Base-by-base conservation (phyloP, 805 yeast genomes). In the Suhomyces canberraensis region DNA sequence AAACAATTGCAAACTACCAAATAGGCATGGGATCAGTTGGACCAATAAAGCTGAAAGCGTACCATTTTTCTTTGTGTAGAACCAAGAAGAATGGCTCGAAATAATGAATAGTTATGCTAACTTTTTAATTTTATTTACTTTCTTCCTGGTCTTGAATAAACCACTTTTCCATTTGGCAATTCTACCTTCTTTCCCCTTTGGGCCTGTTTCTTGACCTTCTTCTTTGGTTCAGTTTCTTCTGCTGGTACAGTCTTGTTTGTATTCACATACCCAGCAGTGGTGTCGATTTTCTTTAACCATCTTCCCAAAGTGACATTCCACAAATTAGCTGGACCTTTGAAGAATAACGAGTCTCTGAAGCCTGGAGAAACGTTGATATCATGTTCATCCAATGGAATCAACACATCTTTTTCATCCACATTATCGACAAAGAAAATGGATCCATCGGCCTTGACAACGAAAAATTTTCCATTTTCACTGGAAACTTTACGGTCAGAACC, bases 81-180 rank as follows among this genome's bases (percentile, higher is more conserved):
- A n/a, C n/a, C n/a, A n/a, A n/a, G n/a, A n/a, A n/a, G n/a, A n/a
- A n/a, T n/a, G n/a, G n/a, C n/a, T n/a, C n/a, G n/a, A n/a, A n/a
- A n/a, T n/a, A n/a, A n/a, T n/a, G n/a, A n/a, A n/a, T n/a, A n/a
- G n/a, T n/a, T n/a, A n/a, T n/a, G n/a, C n/a, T n/a, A n/a, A n/a
- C n/a, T n/a, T n/a, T n/a, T n/a, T n/a, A n/a, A n/a, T n/a, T n/a
- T n/a, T n/a, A n/a, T n/a, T n/a, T n/a, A 9, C 26, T 24, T 24
- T n/a, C 26, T 24, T 9, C 26, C 26, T n/a, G 42, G 33, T 20
- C 68, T 53, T 8, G 61, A 59, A 37, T 64, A 66, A 13, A 76
- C 66, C 8, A 76, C 75, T 51, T 79, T 79, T 1, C 86, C 86
- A 49, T 79, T 80, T 8, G 83, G 82, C 41, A 80, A 61, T 33